Percentiles rank a stretch among this genome's conserved stretches.
Evolutionary conservation across 371 early-diverging fungal species (phyloP).

Genomic region (Circinella minor): DNA sequence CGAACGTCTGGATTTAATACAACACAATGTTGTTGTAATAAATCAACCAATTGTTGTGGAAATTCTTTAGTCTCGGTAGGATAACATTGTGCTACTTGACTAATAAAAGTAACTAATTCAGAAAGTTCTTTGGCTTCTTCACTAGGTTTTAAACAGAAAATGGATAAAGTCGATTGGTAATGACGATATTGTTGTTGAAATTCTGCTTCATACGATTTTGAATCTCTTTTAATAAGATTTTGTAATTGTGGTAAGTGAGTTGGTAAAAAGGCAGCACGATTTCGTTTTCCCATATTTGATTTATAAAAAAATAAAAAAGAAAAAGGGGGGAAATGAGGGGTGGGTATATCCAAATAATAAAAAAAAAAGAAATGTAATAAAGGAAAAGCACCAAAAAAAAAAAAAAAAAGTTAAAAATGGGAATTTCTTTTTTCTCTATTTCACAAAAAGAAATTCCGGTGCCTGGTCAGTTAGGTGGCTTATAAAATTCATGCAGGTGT

Average conservation of each 20-base stretch:
- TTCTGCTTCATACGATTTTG: slow-evolving; percentile 90
- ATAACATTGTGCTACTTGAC: slow-evolving; percentile 87
- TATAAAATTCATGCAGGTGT: too few species aligned
- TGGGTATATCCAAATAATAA: too few species aligned
- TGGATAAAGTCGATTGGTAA: slow-evolving; percentile 83
- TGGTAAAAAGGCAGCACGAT: slow-evolving; percentile 73
- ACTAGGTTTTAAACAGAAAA: slow-evolving; percentile 89
- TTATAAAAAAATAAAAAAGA: background rate
- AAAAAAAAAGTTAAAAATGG: too few species aligned
- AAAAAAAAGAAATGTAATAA: too few species aligned
- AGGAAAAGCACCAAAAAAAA: too few species aligned
- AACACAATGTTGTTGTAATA: slow-evolving; percentile 79
- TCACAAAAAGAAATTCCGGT: too few species aligned
- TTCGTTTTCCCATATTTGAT: slow-evolving; percentile 64
- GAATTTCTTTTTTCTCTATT: too few species aligned
- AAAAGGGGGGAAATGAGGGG: too few species aligned
- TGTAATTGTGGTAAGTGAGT: slow-evolving; percentile 96
- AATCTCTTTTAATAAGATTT: slow-evolving; percentile 95
- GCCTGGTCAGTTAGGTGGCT: too few species aligned
- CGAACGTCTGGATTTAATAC: slow-evolving; percentile 84
- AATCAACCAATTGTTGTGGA: slow-evolving; percentile 80
- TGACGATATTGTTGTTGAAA: slow-evolving; percentile 93
- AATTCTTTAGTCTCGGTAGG: slow-evolving; percentile 79
- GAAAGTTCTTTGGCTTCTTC: slow-evolving; percentile 83
- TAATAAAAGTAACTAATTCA: slow-evolving; percentile 86